Evolutionary conservation across 1,284 basidiomycete genomes (phyloP), one percentile per base, ranked within the genome.

Genomic region (Trametes polyzona): DNA sequence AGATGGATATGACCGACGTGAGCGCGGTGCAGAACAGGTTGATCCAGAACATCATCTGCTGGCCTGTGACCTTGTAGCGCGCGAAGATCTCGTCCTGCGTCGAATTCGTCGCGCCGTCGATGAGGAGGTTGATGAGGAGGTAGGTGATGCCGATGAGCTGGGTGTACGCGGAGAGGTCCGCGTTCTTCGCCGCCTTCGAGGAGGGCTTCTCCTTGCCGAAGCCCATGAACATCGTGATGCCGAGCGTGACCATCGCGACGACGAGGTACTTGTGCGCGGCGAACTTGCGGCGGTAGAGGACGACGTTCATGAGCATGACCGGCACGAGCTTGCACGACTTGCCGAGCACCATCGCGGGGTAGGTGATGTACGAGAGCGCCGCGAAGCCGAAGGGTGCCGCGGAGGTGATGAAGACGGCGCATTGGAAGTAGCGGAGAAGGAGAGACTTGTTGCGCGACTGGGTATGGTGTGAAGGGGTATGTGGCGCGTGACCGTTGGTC

Each of bases 1-100:
- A 80, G 2, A 87, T 72, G 11, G 88, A 85, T 32, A 95, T 80
- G 32, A 83, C 70, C 5, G 82, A 75, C 8, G 87, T 87, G 59
- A 95, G 73, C 35, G 85, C 44, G 1, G 93, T 92, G 71, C 89
- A 89, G 74, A 95, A 88, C 27, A 88, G 68, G 72, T 96, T 96
- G 74, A 98, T 98, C 85, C 89, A 96, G 71, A 99, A 89, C 97
- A 99, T 99, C 95, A 99, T 98, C 72, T 99, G 96, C 71, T 97
- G 95, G 4, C 97, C 97, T 0, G 88, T 86, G 19, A 96, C 85
- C 36, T 83, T 81, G 74, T 88, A 86, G 21, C 80, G 76, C 35
- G 84, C 78, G 73, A 99, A 99, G 60, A 99, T 92, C 75, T 98
- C 92, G 73, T 99, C 97, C 74, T 99, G 97, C 2, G 96, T 98